phyloP scores from a whole-genome alignment of 768 basidiomycete species.

The Suillus plorans region DNA sequence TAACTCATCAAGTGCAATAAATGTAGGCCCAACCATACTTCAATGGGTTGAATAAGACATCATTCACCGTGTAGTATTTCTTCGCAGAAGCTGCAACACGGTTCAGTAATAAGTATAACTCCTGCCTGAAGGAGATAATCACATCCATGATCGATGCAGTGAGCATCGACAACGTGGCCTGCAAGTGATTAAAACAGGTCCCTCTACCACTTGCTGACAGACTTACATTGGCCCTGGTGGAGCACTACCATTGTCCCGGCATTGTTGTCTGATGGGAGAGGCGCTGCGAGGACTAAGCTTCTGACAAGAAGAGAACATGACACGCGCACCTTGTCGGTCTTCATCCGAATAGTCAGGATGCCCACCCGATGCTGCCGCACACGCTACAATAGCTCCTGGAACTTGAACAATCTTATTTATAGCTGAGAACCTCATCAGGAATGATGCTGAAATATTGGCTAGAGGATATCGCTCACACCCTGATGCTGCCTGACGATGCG shows the following conservation, averaged over 20 bases:
- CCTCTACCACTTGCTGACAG: not conserved
- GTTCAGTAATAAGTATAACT: not conserved
- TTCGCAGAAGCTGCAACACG: slow-evolving; percentile 16
- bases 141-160: not conserved
- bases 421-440: slow-evolving; percentile 31
- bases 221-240: slow-evolving; percentile 29
- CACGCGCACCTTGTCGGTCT: not conserved
- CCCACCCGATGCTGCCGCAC: slow-evolving; percentile 49
- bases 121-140: not conserved
- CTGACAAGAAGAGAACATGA: not conserved
- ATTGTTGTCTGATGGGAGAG: slow-evolving; percentile 45
- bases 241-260: slow-evolving; percentile 47
- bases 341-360: slow-evolving; percentile 32
- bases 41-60: slow-evolving; percentile 53
- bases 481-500: slow-evolving; percentile 46
- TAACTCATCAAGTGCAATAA: slow-evolving; percentile 10
- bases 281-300: slow-evolving; percentile 20
- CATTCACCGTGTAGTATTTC: slow-evolving; percentile 56
- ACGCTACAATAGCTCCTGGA: slow-evolving; percentile 40
- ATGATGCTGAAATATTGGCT: not conserved
- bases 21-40: slow-evolving; percentile 33
- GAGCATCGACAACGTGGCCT: slow-evolving; percentile 1
- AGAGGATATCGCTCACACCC: slow-evolving; percentile 30
- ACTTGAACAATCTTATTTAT: slow-evolving; percentile 54
- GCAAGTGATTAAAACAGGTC: not conserved